Base-by-base conservation (phyloP, 1,284 basidiomycete genomes). In the Boletus austroedulis region DNA sequence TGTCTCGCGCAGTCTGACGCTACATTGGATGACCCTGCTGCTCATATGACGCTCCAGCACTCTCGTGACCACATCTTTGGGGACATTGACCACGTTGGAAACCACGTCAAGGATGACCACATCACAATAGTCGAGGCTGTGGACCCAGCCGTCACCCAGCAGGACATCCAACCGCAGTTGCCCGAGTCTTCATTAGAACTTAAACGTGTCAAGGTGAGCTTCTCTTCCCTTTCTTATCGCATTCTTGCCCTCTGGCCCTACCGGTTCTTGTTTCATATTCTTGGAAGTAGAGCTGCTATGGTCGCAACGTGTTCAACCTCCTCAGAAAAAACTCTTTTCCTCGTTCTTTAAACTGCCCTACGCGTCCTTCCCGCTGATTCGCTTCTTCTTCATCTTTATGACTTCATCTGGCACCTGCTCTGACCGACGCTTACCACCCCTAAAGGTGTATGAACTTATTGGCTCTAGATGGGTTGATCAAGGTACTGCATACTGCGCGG, bases 401-500 rank as follows among this genome's bases (percentile, higher is more conserved):
- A 65, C 67, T 59, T 73, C 70, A 73, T 72, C 67, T 56, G 67
- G 62, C 59, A 58, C 62, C 48, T 60, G 31, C 57, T 69, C 72
- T 75, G 60, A 73, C 73, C 66, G 60, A 62, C 62, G 14, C 55
- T 65, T 62, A 48, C 65, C 58, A 43, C 50, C 60, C 58, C 75
- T 68, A 65, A 72, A 95, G 89, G 94, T 98, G 29, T 98, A 98
- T 75, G 89, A 95, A 75, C 86, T 98, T 59, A 83, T 94, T 56
- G 91, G 89, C 57, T 82, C 89, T 59, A 85, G 86, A 54, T 98
- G 95, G 95, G 83, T 89, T 58, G 95, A 98, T 79, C 86, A 94
- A 68, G 95, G 95, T 47, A 97, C 95, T 23, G 95, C 95, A 0
- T 91, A 94, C 71, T 96, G 95, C 73, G 90, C 89, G 65, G 94